Evolutionary conservation across 345 rosid genomes (phyloP), one percentile per base, ranked within the genome.

Genomic region (Triadica sebifera): DNA sequence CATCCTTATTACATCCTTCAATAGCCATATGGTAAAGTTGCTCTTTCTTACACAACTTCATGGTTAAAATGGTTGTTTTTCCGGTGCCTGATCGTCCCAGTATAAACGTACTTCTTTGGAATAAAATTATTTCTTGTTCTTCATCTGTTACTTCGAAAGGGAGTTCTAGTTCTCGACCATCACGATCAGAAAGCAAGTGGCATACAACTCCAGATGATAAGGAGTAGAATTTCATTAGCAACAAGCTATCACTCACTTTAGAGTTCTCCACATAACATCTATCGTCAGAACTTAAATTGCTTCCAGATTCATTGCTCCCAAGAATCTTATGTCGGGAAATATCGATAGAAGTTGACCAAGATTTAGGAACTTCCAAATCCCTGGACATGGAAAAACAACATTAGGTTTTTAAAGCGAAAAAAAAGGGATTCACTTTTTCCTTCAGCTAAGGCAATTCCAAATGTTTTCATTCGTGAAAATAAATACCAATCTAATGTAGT

Each of bases 51-150:
- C 78, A 80, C 71, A 89, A 77, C 77, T 87, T 88, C 81, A 79
- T 83, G 0, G 85, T 85, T 38, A 86, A 46, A 50, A 86, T 80
- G 0, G 90, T 88, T 11, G 92, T 88, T 77, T 88, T 88, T 6
- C 92, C 92, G 0, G 86, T 88, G 6, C 90, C 92, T 4, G 92
- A 88, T 52, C 89, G 72, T 43, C 92, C 92, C 38, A 84, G 72
- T 13, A 86, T 75, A 57, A 89, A 85, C 12, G 84, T 78, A 69
- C 86, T 87, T 82, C 66, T 79, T 8, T 72, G 84, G 15, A 72
- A 82, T 56, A 51, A 25, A 50, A 87, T 83, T 15, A 89, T 81
- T 62, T 81, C 85, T 8, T 29, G 37, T 49, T 85, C 86, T 60
- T 87, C 83, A 45, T 77, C 84, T 2, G 88, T 84, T 22, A 81